Evolutionary conservation across 306 rosid genomes (phyloP).

Genomic region (Castanea sativa): DNA sequence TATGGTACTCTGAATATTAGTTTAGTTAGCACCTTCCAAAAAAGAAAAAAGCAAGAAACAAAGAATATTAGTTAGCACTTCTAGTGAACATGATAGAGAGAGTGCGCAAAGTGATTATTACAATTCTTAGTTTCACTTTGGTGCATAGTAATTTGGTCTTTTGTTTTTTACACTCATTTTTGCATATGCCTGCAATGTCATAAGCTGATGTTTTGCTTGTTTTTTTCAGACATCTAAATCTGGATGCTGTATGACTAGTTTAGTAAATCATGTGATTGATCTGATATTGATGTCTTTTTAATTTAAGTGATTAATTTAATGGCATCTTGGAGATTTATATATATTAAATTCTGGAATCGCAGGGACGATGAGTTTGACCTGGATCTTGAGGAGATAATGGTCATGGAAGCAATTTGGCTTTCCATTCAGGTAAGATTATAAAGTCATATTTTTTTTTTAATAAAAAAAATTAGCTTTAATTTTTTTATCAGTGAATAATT

Average conservation of each 20-base stretch:
- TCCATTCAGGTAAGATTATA: constrained; percentile 72
- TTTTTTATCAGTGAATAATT: neutral
- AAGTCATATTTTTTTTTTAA: neutral
- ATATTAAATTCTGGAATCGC: constrained; percentile 25
- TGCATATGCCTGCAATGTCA: neutral
- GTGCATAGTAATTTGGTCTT: neutral
- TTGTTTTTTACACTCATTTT: neutral
- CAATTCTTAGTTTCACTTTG: neutral
- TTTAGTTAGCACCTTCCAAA: neutral
- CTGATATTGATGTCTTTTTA: neutral
- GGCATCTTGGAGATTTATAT: neutral
- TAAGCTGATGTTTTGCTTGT: neutral
- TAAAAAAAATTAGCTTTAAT: neutral
- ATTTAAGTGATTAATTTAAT: neutral
- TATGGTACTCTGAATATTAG: neutral
- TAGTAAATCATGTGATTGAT: neutral
- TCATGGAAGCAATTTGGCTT: constrained; percentile 99
- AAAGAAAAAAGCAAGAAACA: too few relatives aligned
- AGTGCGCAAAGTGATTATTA: neutral
- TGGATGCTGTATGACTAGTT: neutral
- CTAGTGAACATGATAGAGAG: neutral
- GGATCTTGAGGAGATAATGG: constrained; percentile 98
- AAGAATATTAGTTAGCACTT: neutral
- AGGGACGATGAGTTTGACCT: constrained; percentile 92
- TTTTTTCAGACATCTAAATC: neutral